Percentiles rank a stretch among this genome's conserved stretches.
These are phyloP conservation scores for Lagenaria siceraria DNA, from an alignment of 306 rosid species.

Conservation along the genomic window DNA sequence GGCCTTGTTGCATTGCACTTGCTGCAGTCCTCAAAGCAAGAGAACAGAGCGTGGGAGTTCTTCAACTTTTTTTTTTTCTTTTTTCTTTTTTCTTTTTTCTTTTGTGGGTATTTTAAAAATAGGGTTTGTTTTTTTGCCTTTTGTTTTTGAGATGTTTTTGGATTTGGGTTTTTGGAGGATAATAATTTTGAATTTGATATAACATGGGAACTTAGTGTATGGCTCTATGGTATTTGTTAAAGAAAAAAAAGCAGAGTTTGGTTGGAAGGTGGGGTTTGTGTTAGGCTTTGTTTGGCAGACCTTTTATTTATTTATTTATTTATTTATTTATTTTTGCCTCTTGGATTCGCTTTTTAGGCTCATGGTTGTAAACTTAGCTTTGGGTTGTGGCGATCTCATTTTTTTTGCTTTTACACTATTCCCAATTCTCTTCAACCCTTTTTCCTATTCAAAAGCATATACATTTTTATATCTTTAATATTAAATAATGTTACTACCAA, in stretches of 20 bases:
- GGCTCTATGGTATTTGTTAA: neutral
- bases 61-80: neutral
- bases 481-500: neutral
- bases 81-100: too few species aligned
- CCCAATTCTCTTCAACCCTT: neutral
- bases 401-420: neutral
- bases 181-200: neutral
- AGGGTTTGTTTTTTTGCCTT: neutral
- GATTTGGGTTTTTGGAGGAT: conserved; percentile 7
- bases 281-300: neutral
- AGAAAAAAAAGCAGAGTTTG: neutral
- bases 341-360: conserved; percentile 3
- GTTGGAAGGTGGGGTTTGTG: conserved; percentile 9
- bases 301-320: neutral
- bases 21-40: conserved; percentile 7
- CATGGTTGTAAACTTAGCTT: neutral
- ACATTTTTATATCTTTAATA: neutral
- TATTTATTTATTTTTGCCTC: neutral
- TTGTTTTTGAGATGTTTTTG: neutral
- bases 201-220: neutral
- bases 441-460: neutral
- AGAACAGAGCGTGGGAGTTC: conserved; percentile 3
- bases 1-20: conserved; percentile 8
- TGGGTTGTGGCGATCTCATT: neutral
- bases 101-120: neutral